A percentile compares a stretch with the other conserved stretches of the same genome.
phyloP scores from a whole-genome alignment of 306 rosid species.

The Vigna nakashimae region DNA sequence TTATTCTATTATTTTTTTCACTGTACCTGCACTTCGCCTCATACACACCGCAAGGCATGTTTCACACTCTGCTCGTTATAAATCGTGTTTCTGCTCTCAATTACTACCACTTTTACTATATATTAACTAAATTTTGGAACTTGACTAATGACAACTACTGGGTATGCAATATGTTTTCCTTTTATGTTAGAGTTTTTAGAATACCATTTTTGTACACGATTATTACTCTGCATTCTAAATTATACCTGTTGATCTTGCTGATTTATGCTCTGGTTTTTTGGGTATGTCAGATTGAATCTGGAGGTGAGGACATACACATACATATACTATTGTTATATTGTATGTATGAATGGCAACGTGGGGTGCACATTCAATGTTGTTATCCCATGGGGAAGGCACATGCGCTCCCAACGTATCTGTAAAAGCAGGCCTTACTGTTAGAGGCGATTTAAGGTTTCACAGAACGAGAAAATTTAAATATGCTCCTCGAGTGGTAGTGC shows the following conservation, averaged over 20 bases:
- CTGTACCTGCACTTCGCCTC: slow-evolving; percentile 1
- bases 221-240: not conserved
- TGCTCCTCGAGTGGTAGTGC: slow-evolving; percentile 43
- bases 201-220: not conserved
- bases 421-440: slow-evolving; percentile 46
- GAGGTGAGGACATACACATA: slow-evolving; percentile 31
- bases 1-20: not conserved
- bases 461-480: slow-evolving; percentile 51
- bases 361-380: slow-evolving; percentile 53
- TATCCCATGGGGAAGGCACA: slow-evolving; percentile 42
- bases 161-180: slow-evolving; percentile 15
- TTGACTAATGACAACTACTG: not conserved
- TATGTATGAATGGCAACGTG: slow-evolving; percentile 48
- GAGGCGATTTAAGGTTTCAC: slow-evolving; percentile 44
- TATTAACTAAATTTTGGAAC: not conserved
- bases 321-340: not conserved
- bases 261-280: not conserved
- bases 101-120: not conserved
- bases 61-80: slow-evolving; percentile 2
- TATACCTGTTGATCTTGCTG: not conserved
- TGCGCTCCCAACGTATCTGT: slow-evolving; percentile 41
- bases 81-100: not conserved
- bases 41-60: slow-evolving; percentile 30
- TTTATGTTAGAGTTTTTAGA: not conserved
- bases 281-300: slow-evolving; percentile 48